Percentiles rank a stretch among this genome's conserved stretches.
Evolutionary conservation across 306 rosid species (phyloP).

Genomic region (Sindora glabra): DNA sequence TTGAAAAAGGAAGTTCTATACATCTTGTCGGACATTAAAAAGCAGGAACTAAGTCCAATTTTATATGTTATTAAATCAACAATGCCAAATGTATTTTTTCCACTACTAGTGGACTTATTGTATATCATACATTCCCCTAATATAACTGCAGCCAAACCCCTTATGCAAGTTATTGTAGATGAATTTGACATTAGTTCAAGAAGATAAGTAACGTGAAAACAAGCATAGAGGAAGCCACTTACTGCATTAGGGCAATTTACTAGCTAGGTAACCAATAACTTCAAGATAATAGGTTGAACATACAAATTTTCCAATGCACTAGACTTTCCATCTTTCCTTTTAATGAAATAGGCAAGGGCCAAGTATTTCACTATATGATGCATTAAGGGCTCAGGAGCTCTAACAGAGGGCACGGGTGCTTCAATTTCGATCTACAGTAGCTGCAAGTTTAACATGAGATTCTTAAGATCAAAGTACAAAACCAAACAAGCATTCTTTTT

Average conservation of each 20-base stretch:
- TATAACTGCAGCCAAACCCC: constrained; percentile 79
- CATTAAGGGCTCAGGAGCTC: constrained; percentile 76
- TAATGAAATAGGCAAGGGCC: constrained; percentile 79
- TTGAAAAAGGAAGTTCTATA: constrained; percentile 55
- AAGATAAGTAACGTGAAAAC: constrained; percentile 81
- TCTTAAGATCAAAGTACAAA: no score
- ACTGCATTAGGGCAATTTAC: constrained; percentile 81
- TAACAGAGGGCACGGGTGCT: constrained; percentile 64
- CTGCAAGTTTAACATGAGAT: constrained; percentile 30
- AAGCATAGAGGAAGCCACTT: constrained; percentile 81
- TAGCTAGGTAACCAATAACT: constrained; percentile 74
- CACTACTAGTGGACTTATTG: constrained; percentile 58
- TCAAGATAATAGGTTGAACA: constrained; percentile 64
- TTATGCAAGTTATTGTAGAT: constrained; percentile 55
- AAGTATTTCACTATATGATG: constrained; percentile 79
- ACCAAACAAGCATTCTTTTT: no score
- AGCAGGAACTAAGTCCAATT: constrained; percentile 77
- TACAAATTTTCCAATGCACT: constrained; percentile 39
- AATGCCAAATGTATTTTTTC: constrained; percentile 63
- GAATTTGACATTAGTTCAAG: constrained; percentile 73
- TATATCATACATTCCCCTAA: constrained; percentile 92
- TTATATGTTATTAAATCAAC: constrained; percentile 82
- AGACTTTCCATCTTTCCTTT: constrained; percentile 64
- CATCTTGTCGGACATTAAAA: constrained; percentile 80
- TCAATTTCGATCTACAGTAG: constrained; percentile 72